Base-by-base conservation (phyloP, 2,329 filamentous ascomycete species). In the Fusarium coicis region DNA sequence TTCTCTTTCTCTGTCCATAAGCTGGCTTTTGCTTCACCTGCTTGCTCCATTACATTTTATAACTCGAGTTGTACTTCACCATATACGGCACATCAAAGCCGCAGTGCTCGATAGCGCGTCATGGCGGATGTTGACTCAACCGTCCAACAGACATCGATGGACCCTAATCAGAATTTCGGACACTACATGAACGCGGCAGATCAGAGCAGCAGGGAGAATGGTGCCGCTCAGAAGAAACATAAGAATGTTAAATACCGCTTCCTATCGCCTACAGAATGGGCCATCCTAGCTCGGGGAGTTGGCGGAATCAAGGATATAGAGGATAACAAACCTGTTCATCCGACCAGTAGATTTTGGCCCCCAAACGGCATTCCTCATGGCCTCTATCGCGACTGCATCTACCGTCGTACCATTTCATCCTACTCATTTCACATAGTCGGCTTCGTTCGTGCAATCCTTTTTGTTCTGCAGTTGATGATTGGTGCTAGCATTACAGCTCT, bases 401-500 rank as follows among this genome's bases (percentile, higher is more conserved):
- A 73, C 42, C 80, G 85, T 63, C 85, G 85, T 37, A 80, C 82
- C 62, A 84, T 85, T 65, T 86, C 83, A 72, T 82, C 81, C 42
- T 83, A 84, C 72, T 78, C 81, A 43, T 88, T 85, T 63, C 84
- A 86, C 66, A 46, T 80, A 4, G 75, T 86, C n/a, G 83, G 82
- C 64, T 75, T 81, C 26, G 56, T 84, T 40, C 83, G 84, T 46
- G 88, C 85, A 85, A 50, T 77, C 19, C 77, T 88, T 37, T 84
- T 88, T 83, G 74, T 88, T 10, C 40, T 84, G 4, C 87, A 89
- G 73, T 82, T 89, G 65, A 80, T 86, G 28, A 76, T 88, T 43
- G 85, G 85, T 43, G 86, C 87, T 8, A 79, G 82, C 15, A 76
- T 89, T 60, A 88, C 87, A 1, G 86, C 86, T 9, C 82, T 88